phyloP scores from a whole-genome alignment of 768 basidiomycete genomes.

The Trametes cingulata region DNA sequence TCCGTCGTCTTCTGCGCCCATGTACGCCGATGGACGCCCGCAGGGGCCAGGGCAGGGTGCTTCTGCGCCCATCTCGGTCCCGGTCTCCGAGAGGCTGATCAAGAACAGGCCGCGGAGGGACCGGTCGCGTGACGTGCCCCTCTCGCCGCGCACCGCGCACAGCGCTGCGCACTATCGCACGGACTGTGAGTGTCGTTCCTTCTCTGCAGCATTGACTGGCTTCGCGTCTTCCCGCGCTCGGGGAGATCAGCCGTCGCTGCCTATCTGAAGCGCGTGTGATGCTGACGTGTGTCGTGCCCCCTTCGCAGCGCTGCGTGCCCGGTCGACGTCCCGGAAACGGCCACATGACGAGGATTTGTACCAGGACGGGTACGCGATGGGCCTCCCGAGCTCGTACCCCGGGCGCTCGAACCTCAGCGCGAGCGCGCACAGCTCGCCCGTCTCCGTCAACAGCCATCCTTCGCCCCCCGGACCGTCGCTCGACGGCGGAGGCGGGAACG shows the following conservation, averaged over 20 bases:
- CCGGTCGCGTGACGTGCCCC: slow-evolving; percentile 34
- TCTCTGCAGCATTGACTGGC: too few relatives aligned
- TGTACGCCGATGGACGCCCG: slow-evolving; percentile 21
- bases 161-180: slow-evolving; percentile 31
- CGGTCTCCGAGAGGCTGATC: slow-evolving; percentile 26
- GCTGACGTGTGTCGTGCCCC: slow-evolving; percentile 11
- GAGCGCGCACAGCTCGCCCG: slow-evolving; percentile 76
- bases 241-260: slow-evolving; percentile 21
- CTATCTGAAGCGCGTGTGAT: slow-evolving; percentile 10
- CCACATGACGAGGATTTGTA: slow-evolving; percentile 64
- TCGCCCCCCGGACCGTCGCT: slow-evolving; percentile 55
- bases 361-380: slow-evolving; percentile 31
- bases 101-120: slow-evolving; percentile 33
- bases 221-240: slow-evolving; percentile 18
- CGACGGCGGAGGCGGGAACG: slow-evolving; percentile 28
- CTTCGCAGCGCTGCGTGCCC: slow-evolving; percentile 61
- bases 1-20: slow-evolving; percentile 19
- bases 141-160: slow-evolving; percentile 31
- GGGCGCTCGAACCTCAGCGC: slow-evolving; percentile 37
- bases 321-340: slow-evolving; percentile 75
- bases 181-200: slow-evolving; percentile 32
- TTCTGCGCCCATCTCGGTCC: slow-evolving; percentile 24
- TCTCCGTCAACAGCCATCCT: slow-evolving; percentile 64
- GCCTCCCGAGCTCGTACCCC: slow-evolving; percentile 42
- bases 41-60: background rate